Base-by-base conservation (phyloP, 164 flowering plant genomes). In the Santalum album region DNA sequence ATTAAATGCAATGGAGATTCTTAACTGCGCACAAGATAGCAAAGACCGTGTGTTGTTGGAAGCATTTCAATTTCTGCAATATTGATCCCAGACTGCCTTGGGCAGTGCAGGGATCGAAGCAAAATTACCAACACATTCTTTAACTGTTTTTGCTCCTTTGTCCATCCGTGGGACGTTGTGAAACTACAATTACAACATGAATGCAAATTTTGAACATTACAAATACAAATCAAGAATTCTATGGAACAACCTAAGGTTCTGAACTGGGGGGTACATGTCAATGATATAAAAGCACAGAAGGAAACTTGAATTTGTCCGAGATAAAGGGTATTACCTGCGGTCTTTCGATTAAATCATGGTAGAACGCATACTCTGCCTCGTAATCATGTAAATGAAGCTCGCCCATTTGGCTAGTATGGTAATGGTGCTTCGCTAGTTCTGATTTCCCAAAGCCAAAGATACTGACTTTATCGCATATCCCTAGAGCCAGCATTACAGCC, bases 371-470 rank as follows among this genome's bases (percentile, higher is more conserved):
- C 75, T 92, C 99, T 2, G 96, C 97, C 51, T 78, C 77, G 52
- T 92, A 92, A 68, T 92, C 97, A 45, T 92, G 99, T 57, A 92
- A 55, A 40, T 51, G 62, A 21, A 92, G 90, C 81, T 92, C 99
- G 0, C 69, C 79, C 71, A 81, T 89, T 69, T 92, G 99, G 65
- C 79, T 87, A 1, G 95, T 87, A 65, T 92, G 96, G 54, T 92
- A 92, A 71, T 92, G 99, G 49, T 92, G 99, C 70, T 80, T 85
- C 5, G 92, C 87, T 0, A 55, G 38, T 2, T 27, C 44, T 0
- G 88, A 82, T 49, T 92, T 92, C 57, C 99, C 99, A 47, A 87
- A 94, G 23, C 99, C 99, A 65, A 90, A 86, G 7, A 94, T 26
- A 55, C 96, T 81, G 26, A 94, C 95, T 50, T 56, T 79, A 17